phyloP scores from a whole-genome alignment of 78 protist genomes.

The Dictyostelium brefeldianum region DNA sequence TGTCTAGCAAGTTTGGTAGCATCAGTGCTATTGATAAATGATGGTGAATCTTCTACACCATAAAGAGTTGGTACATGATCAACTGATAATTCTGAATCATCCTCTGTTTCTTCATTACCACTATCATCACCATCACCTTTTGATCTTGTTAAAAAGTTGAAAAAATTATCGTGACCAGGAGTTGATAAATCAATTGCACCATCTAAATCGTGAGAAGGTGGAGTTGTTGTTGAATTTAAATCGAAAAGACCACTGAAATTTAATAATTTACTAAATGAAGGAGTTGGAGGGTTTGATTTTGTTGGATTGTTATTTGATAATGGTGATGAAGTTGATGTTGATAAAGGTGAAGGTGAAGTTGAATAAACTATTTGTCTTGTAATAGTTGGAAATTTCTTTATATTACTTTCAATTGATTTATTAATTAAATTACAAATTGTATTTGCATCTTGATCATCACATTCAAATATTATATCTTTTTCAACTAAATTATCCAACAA shows the following conservation, averaged over 20 bases:
- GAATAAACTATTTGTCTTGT: slow-evolving; percentile 4
- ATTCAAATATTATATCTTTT: slow-evolving; percentile 51
- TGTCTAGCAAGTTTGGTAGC: background rate
- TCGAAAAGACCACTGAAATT: slow-evolving; percentile 6
- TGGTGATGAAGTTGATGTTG: background rate
- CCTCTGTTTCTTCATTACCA: background rate
- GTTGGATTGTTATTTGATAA: background rate
- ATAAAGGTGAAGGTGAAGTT: background rate
- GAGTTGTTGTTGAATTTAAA: slow-evolving; percentile 7
- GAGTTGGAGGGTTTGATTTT: background rate
- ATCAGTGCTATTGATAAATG: background rate
- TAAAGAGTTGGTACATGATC: slow-evolving; percentile 13
- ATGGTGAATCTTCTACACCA: background rate
- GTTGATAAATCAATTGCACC: background rate
- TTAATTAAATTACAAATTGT: slow-evolving; percentile 41
- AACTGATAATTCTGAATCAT: background rate
- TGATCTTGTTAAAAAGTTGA: background rate
- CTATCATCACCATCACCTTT: background rate
- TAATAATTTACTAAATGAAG: slow-evolving; percentile 3
- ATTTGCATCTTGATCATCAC: slow-evolving; percentile 18
- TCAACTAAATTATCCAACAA: background rate
- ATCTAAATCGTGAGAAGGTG: background rate
- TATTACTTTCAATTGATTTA: slow-evolving; percentile 19
- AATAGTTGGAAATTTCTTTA: background rate
- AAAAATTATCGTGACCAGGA: background rate